Base-by-base conservation (phyloP, 2,329 filamentous ascomycete genomes). In the Cadophora luteo-olivacea region DNA sequence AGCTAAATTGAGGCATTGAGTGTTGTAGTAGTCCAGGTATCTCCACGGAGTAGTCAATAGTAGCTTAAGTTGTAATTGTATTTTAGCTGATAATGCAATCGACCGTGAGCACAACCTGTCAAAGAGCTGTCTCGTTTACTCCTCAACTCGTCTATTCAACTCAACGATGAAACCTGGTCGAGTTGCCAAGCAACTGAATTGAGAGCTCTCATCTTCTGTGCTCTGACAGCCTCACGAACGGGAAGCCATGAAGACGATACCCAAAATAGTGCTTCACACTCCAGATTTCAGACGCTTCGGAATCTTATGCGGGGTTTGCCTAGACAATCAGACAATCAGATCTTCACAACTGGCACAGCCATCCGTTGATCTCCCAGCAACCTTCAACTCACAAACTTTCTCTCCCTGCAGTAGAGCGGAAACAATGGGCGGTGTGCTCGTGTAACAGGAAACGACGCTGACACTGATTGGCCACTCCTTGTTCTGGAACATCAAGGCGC, bases 401-500 rank as follows among this genome's bases (percentile, higher is more conserved):
- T 41, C 32, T 49, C 48, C 29, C 61, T 64, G 48, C 32, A 61
- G 38, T 19, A 33, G 16, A 25, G 61, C 49, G 29, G 49, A 54
- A 29, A 54, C 49, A 62, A 48, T 51, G 45, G 60, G 60, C 60
- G 60, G 61, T 64, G 61, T 64, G 48, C 25, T 49, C 60, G 45
- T 61, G 58, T 49, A 29, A 61, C 36, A 45, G 58, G 12, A 48
- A 25, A 7, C 19, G 41, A n/a, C 12, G 25, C 22, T n/a, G 38
- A 2, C 12, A 29, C 24, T 63, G 61, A 63, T 63, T 63, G 61
- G 61, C 61, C 49, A 45, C 12, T 22, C 5, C 32, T 49, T 24
- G 61, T 49, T 49, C 61, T 64, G 61, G 61, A 64, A 64, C 60
- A 45, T 54, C 48, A 64, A 24, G 61, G 61, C 61, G 32, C n/a